Base-by-base conservation (phyloP, 768 basidiomycete species). In the Lepiota venenata region DNA sequence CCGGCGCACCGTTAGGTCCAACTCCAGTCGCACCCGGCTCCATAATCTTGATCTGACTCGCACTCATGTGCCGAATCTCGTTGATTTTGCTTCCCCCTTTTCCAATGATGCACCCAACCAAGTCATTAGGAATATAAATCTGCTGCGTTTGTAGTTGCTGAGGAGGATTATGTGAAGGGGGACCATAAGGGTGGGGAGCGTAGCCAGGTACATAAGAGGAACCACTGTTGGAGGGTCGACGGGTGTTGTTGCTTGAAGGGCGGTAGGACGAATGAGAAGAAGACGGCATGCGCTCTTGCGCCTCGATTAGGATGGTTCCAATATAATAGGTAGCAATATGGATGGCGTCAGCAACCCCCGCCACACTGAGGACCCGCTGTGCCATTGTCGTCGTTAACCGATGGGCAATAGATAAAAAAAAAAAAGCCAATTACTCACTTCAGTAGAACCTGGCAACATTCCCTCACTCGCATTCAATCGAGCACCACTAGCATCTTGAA, bases 271-370 rank as follows among this genome's bases (percentile, higher is more conserved):
- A 84, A 60, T 83, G 74, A 47, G 80, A 72, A 47, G 89, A 74
- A 49, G 88, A 76, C 3, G 90, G 90, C 81, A 82, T 82, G 56
- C 88, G 86, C 58, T 92, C 90, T 66, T 92, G 87, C 5, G 93
- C 88, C 68, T 97, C 93, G 61, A 96, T 88, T 51, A 99, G 85
- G 63, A 98, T 97, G 60, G 94, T 98, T 52, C 97, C 97, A 58
- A 99, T 95, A 69, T 99, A 98, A 74, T 98, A 99, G 3, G 96
- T 98, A 38, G 97, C 97, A 58, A 99, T 99, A 69, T 99, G 97
- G 55, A 99, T 94, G 27, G 97, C 97, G 68, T 99, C 97, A 18
- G 97, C 97, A 47, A 99, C 97, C 36, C 97, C 97, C 20, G 96
- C 93, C 36, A 98, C 96, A 61, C 94, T 97, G 49, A 99, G 81